phyloP scores from a whole-genome alignment of 805 yeast genomes.

The Saccharomyces cerevisiae region DNA sequence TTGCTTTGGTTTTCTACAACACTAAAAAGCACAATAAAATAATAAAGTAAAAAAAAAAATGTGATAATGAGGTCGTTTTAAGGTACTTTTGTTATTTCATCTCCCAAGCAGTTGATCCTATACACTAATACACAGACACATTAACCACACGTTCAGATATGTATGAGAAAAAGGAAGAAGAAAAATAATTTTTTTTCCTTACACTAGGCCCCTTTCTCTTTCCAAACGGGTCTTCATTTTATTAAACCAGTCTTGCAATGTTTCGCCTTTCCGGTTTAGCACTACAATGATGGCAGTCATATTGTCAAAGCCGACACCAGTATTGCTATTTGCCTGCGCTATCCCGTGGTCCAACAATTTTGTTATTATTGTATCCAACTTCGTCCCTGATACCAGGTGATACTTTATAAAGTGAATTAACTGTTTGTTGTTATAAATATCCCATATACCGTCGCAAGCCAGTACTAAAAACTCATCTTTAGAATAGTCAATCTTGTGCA shows the following conservation, averaged over 20 bases:
- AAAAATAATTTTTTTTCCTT: not conserved
- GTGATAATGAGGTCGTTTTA: not conserved
- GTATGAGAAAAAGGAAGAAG: not conserved
- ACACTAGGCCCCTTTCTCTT: conserved; percentile 25
- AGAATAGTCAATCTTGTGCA: conserved; percentile 37
- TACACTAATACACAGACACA: not conserved
- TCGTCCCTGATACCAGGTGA: conserved; percentile 49
- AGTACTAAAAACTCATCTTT: conserved; percentile 61
- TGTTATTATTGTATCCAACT: conserved; percentile 50
- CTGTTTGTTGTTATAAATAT: conserved; percentile 51
- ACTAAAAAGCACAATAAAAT: not conserved
- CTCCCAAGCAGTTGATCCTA: not conserved
- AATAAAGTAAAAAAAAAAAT: not conserved
- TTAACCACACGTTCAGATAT: not conserved
- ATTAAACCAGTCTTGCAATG: conserved; percentile 51
- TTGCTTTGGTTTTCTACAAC: not conserved
- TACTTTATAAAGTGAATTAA: conserved; percentile 48
- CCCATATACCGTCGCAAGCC: conserved; percentile 86
- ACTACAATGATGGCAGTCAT: conserved; percentile 71
- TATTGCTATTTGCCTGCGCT: conserved; percentile 59
- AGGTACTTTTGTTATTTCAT: not conserved
- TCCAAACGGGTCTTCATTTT: conserved; percentile 39
- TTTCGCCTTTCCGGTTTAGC: conserved; percentile 39
- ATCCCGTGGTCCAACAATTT: conserved; percentile 57
- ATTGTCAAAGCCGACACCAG: conserved; percentile 77